phyloP scores from a whole-genome alignment of 257 asterid species.

The Nicotiana tabacum region DNA sequence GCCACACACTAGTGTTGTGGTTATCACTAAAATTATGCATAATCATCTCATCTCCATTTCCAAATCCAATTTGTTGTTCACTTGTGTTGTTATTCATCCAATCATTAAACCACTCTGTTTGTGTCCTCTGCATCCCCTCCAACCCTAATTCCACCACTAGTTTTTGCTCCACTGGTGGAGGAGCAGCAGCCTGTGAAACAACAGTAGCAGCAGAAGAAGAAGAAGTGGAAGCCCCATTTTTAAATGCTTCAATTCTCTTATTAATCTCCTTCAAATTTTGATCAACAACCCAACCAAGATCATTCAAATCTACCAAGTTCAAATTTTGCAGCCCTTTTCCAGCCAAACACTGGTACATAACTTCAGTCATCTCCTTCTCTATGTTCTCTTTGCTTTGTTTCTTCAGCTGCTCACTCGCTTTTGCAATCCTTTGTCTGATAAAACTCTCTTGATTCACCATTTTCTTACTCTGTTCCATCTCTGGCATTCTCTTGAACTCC shows the following conservation, averaged over 20 bases:
- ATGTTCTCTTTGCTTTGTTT: constrained; percentile 64
- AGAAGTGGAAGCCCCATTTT: constrained; percentile 23
- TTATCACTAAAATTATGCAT: too few relatives aligned
- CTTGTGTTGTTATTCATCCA: too few relatives aligned
- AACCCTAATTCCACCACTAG: constrained; percentile 12
- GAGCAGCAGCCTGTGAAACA: background rate
- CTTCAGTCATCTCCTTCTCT: constrained; percentile 58
- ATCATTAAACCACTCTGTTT: constrained; percentile 30
- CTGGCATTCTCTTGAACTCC: constrained; percentile 80
- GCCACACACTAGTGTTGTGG: too few relatives aligned
- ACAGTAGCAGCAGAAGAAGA: background rate
- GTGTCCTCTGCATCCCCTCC: constrained; percentile 31
- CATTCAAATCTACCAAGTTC: constrained; percentile 46
- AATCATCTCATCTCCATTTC: too few relatives aligned
- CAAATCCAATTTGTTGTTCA: too few relatives aligned
- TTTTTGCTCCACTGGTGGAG: constrained; percentile 7
- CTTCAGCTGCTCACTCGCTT: constrained; percentile 63
- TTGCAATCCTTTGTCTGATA: constrained; percentile 50
- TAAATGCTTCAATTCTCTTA: constrained; percentile 46
- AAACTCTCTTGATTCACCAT: constrained; percentile 27
- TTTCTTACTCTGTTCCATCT: constrained; percentile 77
- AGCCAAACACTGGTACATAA: constrained; percentile 59
- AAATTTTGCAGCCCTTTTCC: constrained; percentile 51
- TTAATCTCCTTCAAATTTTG: constrained; percentile 55
- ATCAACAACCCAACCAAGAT: constrained; percentile 59